Evolutionary conservation across 768 basidiomycete species (phyloP).

Genomic region (Mycena amicta): DNA sequence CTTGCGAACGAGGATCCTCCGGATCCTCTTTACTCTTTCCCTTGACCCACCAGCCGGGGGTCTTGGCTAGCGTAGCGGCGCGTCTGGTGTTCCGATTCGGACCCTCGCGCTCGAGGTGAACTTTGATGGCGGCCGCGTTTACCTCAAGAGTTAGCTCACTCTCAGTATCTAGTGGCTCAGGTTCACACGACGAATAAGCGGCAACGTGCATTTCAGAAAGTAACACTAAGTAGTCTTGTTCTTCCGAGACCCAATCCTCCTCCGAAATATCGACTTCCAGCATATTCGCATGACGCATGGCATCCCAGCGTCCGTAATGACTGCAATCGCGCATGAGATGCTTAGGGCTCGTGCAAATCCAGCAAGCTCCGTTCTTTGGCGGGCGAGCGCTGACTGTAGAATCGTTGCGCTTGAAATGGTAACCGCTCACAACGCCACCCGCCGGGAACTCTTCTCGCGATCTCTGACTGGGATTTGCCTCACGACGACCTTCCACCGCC

Average conservation of each 20-base stretch:
- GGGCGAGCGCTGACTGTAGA: background rate
- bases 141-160: too few relatives aligned
- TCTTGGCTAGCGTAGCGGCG: background rate
- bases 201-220: background rate
- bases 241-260: conserved; percentile 8
- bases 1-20: background rate
- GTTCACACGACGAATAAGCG: too few relatives aligned
- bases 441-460: conserved; percentile 7
- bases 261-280: conserved; percentile 1
- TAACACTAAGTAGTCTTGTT: conserved; percentile 12
- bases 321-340: conserved; percentile 26
- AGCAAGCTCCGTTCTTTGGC: conserved; percentile 15
- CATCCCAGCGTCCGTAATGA: conserved; percentile 19
- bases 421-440: conserved; percentile 7
- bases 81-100: background rate
- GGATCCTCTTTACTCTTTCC: background rate
- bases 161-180: too few relatives aligned
- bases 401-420: conserved; percentile 1
- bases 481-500: background rate
- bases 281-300: conserved; percentile 9
- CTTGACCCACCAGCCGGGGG: background rate
- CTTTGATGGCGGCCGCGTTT: background rate
- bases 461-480: background rate
- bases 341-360: conserved; percentile 25
- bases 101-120: background rate